Evolutionary conservation across 176 grass and related monocot species (phyloP), one percentile per base, ranked within the genome.

Genomic region (Triticum dicoccoides): DNA sequence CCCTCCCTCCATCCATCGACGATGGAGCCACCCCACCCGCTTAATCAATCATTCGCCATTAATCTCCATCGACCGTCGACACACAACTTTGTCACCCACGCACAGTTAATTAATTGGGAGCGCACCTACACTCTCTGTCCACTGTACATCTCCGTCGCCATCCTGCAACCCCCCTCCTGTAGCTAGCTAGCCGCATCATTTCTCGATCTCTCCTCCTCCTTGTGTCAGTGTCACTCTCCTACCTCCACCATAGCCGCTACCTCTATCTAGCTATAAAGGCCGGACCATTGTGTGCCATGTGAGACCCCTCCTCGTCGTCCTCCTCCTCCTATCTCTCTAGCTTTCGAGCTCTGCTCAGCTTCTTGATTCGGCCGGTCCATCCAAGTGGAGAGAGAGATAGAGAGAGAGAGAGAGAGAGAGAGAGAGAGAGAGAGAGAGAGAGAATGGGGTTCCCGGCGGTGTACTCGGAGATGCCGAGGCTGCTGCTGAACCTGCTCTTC

Each of bases 391-490:
- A 9, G 0, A 3, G 2, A 18, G 8, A 69, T 15, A 17, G 2
- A 0, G 2, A 17, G 8, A 69, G 3, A 10, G n/a, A n/a, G n/a
- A n/a, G n/a, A n/a, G n/a, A n/a, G n/a, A n/a, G n/a, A n/a, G n/a
- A n/a, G n/a, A n/a, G n/a, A n/a, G n/a, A n/a, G n/a, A n/a, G n/a
- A n/a, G n/a, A n/a, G n/a, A n/a, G n/a, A n/a, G n/a, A n/a, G n/a
- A n/a, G n/a, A n/a, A 98, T 98, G 95, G 95, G 93, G 3, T 95
- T 95, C 74, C 91, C 95, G 0, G 89, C 90, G 2, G 85, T 68
- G 8, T 98, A 92, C 85, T 89, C 91, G 7, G 95, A 95, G 56
- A 66, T 93, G 61, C 95, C 95, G 3, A 85, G 81, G 80, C 29
- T 98, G 11, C 8, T 93, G 11, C 80, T 92, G 1, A 88, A 87